A percentile compares a stretch with the other conserved stretches of the same genome.
Evolutionary conservation across 2,329 filamentous ascomycete species (phyloP).

Genomic region (Atkinsonella texensis): DNA sequence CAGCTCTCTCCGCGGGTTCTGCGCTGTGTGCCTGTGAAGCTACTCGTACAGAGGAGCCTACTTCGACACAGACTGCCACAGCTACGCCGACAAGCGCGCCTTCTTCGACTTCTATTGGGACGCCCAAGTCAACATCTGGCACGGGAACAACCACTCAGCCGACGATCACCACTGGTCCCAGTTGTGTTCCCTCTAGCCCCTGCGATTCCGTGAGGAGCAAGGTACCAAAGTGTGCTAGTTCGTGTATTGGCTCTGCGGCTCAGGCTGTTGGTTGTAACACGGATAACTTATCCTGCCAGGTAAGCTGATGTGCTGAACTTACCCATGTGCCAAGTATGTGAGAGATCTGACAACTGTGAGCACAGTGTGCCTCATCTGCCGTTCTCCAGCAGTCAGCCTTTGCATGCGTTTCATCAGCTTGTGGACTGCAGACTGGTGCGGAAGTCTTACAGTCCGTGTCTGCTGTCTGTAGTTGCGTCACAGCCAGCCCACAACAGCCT

Average conservation of each 20-base stretch:
- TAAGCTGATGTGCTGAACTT: not conserved
- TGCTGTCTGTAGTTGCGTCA: constrained; percentile 15
- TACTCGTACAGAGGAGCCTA: constrained; percentile 1
- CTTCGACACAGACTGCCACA: constrained; percentile 1
- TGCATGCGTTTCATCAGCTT: constrained; percentile 12
- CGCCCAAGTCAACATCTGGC: not conserved
- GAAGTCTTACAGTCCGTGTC: constrained; percentile 11
- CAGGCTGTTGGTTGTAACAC: constrained; percentile 12
- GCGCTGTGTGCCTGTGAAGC: constrained; percentile 12
- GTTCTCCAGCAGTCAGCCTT: constrained; percentile 13
- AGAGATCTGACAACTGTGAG: not conserved
- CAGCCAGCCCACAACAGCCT: constrained; percentile 12
- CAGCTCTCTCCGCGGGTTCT: constrained; percentile 11
- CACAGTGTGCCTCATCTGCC: constrained; percentile 10
- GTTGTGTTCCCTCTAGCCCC: not conserved
- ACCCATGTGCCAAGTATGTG: not conserved
- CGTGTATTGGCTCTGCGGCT: constrained; percentile 16
- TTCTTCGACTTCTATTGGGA: not conserved
- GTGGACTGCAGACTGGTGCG: constrained; percentile 8
- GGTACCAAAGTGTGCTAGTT: constrained; percentile 14
- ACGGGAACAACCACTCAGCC: constrained; percentile 2
- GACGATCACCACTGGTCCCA: not conserved
- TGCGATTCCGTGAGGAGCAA: constrained; percentile 11
- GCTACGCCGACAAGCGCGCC: not conserved
- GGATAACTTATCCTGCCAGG: constrained; percentile 14